Evolutionary conservation across 164 flowering plant genomes (phyloP).

Genomic region (Platanus orientalis): DNA sequence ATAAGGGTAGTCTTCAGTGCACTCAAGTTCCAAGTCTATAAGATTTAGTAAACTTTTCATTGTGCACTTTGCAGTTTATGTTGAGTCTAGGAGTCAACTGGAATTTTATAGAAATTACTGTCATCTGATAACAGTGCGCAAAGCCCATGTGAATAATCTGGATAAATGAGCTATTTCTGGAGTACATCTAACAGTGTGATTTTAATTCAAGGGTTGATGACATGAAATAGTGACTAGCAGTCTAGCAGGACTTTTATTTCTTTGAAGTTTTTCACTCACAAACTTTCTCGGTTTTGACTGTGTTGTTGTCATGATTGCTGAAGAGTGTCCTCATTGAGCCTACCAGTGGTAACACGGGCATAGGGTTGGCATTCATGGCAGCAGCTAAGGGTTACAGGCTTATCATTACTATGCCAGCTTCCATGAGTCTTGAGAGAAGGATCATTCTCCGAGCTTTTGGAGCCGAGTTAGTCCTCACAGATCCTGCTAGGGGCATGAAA

Average conservation of each 20-base stretch:
- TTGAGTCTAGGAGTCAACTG: no score
- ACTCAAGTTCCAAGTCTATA: neutral
- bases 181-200: no score
- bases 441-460: conserved; percentile 52
- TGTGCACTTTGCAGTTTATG: no score
- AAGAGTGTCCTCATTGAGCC: conserved; percentile 44
- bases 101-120: no score
- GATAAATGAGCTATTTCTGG: neutral
- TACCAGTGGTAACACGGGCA: conserved; percentile 61
- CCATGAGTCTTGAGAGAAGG: conserved; percentile 49
- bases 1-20: neutral
- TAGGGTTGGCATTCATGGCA: conserved; percentile 57
- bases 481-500: conserved; percentile 46
- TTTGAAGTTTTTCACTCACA: neutral
- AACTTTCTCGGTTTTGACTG: neutral
- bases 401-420: conserved; percentile 50
- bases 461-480: conserved; percentile 51
- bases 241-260: no score
- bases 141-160: no score
- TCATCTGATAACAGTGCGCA: no score
- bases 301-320: conserved; percentile 2
- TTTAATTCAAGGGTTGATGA: neutral
- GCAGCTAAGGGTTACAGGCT: conserved; percentile 55
- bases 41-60: neutral
- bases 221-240: no score